Evolutionary conservation across 371 early-diverging fungal genomes (phyloP).

Genomic region (Rhizopus microsporus): DNA sequence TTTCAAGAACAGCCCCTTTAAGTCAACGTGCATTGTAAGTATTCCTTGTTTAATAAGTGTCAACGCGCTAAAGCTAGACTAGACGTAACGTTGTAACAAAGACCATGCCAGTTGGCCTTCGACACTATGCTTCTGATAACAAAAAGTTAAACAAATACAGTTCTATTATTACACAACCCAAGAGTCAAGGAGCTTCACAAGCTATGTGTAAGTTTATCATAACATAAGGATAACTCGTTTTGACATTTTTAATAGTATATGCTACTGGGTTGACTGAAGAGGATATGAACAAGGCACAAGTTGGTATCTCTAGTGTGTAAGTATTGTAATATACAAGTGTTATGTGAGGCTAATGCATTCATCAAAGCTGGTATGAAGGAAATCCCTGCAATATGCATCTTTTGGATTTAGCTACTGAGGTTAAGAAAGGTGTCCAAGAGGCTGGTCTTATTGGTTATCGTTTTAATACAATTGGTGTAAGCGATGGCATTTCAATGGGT

Average conservation of each 20-base stretch:
- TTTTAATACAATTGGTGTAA: slow-evolving; percentile 97
- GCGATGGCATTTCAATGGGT: slow-evolving; percentile 97
- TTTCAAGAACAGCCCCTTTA: slow-evolving; percentile 31
- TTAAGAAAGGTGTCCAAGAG: slow-evolving; percentile 89
- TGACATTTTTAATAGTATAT: slow-evolving; percentile 62
- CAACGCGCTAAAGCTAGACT: not conserved
- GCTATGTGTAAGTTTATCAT: slow-evolving; percentile 84
- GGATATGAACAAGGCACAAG: slow-evolving; percentile 87
- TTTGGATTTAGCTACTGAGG: slow-evolving; percentile 80
- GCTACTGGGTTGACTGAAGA: slow-evolving; percentile 86
- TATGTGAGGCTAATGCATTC: not conserved
- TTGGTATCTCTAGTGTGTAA: slow-evolving; percentile 92
- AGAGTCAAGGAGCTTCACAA: slow-evolving; percentile 93
- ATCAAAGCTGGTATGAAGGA: slow-evolving; percentile 90
- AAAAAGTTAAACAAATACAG: slow-evolving; percentile 75
- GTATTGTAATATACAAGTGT: slow-evolving; percentile 20
- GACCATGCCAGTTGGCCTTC: slow-evolving; percentile 32
- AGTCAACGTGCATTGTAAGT: slow-evolving; percentile 33
- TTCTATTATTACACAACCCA: slow-evolving; percentile 88
- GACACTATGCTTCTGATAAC: slow-evolving; percentile 45
- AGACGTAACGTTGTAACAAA: slow-evolving; percentile 23
- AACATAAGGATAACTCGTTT: not conserved
- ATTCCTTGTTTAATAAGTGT: not conserved
- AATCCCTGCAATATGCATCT: slow-evolving; percentile 99
- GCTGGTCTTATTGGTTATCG: slow-evolving; percentile 92